A percentile compares a stretch with the other conserved stretches of the same genome.
These are phyloP conservation scores for Tephrocybe rancida DNA, from an alignment of 768 basidiomycete genomes.

Conservation along the genomic window DNA sequence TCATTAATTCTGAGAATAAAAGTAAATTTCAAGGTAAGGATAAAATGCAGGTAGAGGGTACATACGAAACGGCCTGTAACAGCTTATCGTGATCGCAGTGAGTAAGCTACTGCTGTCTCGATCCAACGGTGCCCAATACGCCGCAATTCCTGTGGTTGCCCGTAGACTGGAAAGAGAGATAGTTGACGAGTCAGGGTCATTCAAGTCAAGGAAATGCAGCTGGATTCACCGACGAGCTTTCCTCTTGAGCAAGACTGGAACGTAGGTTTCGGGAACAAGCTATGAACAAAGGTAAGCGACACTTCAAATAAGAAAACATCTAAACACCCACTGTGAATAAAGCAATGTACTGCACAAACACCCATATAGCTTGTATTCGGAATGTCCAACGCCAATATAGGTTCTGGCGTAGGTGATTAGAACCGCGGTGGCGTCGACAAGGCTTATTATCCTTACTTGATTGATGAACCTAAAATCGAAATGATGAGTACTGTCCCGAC, in stretches of 20 bases:
- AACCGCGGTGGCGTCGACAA: not conserved
- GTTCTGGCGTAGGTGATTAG: slow-evolving; percentile 37
- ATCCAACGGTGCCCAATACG: slow-evolving; percentile 66
- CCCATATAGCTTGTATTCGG: slow-evolving; percentile 72
- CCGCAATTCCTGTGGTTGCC: slow-evolving; percentile 50
- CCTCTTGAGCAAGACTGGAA: slow-evolving; percentile 56
- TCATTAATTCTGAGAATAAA: slow-evolving; percentile 51
- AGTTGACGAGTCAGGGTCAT: not conserved
- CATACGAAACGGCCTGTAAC: slow-evolving; percentile 75
- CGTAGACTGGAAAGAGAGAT: slow-evolving; percentile 45
- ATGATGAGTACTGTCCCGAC: not conserved
- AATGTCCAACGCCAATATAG: slow-evolving; percentile 79
- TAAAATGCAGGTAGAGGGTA: slow-evolving; percentile 2
- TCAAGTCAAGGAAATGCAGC: not conserved
- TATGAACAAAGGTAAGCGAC: slow-evolving; percentile 21
- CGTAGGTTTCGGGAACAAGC: slow-evolving; percentile 76
- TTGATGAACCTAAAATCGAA: slow-evolving; percentile 61
- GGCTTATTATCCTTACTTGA: slow-evolving; percentile 38
- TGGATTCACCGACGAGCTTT: slow-evolving; percentile 55
- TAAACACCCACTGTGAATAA: slow-evolving; percentile 49
- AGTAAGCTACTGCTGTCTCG: slow-evolving; percentile 43
- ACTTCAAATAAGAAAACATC: not conserved
- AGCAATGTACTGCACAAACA: slow-evolving; percentile 50
- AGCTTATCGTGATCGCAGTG: slow-evolving; percentile 55
- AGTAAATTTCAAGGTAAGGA: not conserved